These are phyloP conservation scores for Tuber melanosporum DNA, from an alignment of 495 filamentous ascomycete genomes.

Conservation along the genomic window DNA sequence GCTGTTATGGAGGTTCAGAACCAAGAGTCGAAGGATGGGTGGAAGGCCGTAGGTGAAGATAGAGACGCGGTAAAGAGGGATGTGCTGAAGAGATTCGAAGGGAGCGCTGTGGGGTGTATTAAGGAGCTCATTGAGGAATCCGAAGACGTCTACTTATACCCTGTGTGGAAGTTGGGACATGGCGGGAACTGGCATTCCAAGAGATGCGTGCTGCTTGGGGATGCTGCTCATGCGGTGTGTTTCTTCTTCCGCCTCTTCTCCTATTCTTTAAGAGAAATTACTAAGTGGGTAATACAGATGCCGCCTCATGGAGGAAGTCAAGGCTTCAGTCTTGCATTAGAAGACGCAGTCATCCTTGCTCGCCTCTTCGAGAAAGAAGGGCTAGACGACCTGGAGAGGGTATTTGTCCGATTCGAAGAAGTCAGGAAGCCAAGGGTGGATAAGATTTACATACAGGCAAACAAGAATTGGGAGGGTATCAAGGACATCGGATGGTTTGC, in stretches of 20 bases:
- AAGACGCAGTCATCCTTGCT: conserved; percentile 56
- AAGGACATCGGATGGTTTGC: conserved; percentile 45
- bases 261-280: not conserved
- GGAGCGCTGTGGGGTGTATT: conserved; percentile 48
- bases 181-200: conserved; percentile 50
- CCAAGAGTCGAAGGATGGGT: conserved; percentile 49
- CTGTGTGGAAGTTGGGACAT: conserved; percentile 53
- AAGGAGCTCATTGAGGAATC: conserved; percentile 48
- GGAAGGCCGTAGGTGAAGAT: conserved; percentile 46
- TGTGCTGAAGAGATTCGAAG: conserved; percentile 17
- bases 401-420: conserved; percentile 52
- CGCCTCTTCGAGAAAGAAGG: conserved; percentile 45
- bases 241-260: not conserved
- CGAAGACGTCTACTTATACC: conserved; percentile 55
- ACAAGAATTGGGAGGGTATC: conserved; percentile 45
- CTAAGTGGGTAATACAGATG: conserved; percentile 44
- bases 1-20: conserved; percentile 51
- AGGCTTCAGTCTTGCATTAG: conserved; percentile 55
- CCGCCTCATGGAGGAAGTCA: conserved; percentile 53
- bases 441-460: conserved; percentile 50
- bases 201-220: conserved; percentile 51
- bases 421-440: conserved; percentile 50
- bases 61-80: conserved; percentile 45
- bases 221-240: conserved; percentile 57
- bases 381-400: conserved; percentile 42